phyloP scores from a whole-genome alignment of 129 eudicot genomes.

The Centrapalus pauciflorus region DNA sequence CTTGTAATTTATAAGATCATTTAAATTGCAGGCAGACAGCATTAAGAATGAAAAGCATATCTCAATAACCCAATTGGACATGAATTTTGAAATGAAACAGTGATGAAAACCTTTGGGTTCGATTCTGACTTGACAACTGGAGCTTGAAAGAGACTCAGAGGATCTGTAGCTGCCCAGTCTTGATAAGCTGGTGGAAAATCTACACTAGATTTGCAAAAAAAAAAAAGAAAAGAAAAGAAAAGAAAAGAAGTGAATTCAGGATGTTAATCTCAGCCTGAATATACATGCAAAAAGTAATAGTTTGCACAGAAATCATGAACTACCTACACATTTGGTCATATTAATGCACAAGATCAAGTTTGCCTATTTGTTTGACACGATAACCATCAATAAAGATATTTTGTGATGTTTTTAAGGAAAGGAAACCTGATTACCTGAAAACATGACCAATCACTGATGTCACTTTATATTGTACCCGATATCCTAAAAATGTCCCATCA shows the following conservation, averaged over 20 bases:
- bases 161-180: slow-evolving; percentile 81
- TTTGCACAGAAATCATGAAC: background rate
- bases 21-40: background rate
- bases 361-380: background rate
- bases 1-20: background rate
- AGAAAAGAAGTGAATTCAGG: slow-evolving; percentile 13
- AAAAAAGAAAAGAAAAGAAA: no score
- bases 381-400: background rate
- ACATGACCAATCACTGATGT: slow-evolving; percentile 97
- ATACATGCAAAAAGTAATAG: background rate
- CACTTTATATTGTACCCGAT: slow-evolving; percentile 58
- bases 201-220: slow-evolving; percentile 55
- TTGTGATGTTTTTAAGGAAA: slow-evolving; percentile 6
- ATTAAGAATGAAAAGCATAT: no score
- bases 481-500: slow-evolving; percentile 69
- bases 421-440: slow-evolving; percentile 92
- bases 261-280: background rate
- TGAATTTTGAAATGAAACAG: background rate
- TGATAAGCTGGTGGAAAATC: slow-evolving; percentile 84
- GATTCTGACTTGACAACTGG: slow-evolving; percentile 71
- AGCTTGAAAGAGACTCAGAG: slow-evolving; percentile 77
- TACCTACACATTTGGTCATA: background rate
- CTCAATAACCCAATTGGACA: no score
- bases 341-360: background rate
- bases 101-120: slow-evolving; percentile 89